A percentile compares a stretch with the other conserved stretches of the same genome.
Conservation (phyloP, 164 flowering plant genomes). For the Vitis vinifera region DNA sequence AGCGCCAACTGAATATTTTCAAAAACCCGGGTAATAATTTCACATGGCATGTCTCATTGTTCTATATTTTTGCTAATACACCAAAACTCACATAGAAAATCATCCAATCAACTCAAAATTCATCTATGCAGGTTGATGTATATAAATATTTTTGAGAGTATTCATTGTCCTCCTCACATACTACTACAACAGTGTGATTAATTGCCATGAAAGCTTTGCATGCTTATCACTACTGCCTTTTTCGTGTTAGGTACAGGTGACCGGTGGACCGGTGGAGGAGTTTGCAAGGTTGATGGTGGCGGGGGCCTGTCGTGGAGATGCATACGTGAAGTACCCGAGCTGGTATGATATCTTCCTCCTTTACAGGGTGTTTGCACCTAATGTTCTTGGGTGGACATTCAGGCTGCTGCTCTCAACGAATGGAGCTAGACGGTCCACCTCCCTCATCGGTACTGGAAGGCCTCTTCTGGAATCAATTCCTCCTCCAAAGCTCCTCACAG, state of each 20-base stretch:
- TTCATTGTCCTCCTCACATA: no score
- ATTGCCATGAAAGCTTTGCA: no score
- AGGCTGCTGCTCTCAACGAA: conserved; percentile 47
- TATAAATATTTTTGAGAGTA: no score
- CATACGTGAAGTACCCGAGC: conserved; percentile 75
- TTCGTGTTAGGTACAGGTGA: conserved; percentile 46
- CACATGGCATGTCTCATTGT: no score
- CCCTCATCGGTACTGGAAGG: conserved; percentile 48
- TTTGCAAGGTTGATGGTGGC: conserved; percentile 66
- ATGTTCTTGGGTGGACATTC: conserved; percentile 75
- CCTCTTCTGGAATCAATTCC: conserved; percentile 22
- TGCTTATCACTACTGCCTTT: no score
- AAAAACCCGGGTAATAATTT: no score
- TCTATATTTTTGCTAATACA: no score
- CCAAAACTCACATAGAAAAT: no score
- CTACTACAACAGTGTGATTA: no score
- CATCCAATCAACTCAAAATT: no score
- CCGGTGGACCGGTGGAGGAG: conserved; percentile 60
- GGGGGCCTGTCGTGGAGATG: conserved; percentile 80
- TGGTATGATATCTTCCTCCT: conserved; percentile 83
- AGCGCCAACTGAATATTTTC: no score
- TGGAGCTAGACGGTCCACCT: conserved; percentile 29
- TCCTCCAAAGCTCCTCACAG: conserved; percentile 30
- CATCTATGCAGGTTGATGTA: no score
- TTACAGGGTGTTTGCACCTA: conserved; percentile 73